Percentiles rank a stretch among this genome's conserved stretches.
phyloP scores from a whole-genome alignment of 1,284 basidiomycete species.

The Pseudozyma thailandica region DNA sequence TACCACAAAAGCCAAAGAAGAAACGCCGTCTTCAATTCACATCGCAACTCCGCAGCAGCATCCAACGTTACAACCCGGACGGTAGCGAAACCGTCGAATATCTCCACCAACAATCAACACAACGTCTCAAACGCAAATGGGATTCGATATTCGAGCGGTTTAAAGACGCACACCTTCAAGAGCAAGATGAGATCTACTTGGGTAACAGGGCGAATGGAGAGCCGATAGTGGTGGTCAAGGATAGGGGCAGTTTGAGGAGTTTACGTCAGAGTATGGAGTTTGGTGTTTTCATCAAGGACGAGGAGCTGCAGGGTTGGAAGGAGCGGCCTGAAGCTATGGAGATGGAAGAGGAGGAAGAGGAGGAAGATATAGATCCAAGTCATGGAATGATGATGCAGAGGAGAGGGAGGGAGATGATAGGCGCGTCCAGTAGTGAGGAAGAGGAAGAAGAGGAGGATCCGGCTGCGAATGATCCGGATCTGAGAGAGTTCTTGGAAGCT shows the following conservation, averaged over 20 bases:
- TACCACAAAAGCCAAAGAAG: constrained; percentile 24
- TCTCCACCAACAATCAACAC: constrained; percentile 55
- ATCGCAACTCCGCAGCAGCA: constrained; percentile 31
- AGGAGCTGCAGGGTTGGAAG: constrained; percentile 54
- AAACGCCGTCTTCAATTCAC: constrained; percentile 47
- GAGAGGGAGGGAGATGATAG: neutral
- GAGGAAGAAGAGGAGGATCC: constrained; percentile 27
- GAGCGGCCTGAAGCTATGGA: constrained; percentile 27
- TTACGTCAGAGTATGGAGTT: constrained; percentile 51
- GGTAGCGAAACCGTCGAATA: constrained; percentile 59
- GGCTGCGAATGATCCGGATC: constrained; percentile 46
- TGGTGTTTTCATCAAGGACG: constrained; percentile 62
- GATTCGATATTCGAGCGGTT: constrained; percentile 63
- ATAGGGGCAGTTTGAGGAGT: constrained; percentile 56
- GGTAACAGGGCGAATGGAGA: constrained; percentile 52
- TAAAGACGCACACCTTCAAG: constrained; percentile 61
- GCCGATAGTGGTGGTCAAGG: constrained; percentile 54
- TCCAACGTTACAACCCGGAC: constrained; percentile 54
- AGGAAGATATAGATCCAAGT: constrained; percentile 34
- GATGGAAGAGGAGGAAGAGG: constrained; percentile 20
- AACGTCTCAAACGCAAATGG: constrained; percentile 63
- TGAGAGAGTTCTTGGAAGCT: constrained; percentile 51
- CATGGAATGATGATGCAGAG: neutral
- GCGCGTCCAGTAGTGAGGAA: constrained; percentile 17
- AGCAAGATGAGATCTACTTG: constrained; percentile 66